phyloP scores from a whole-genome alignment of 2,329 filamentous ascomycete species.

The Bipolaris oryzae region DNA sequence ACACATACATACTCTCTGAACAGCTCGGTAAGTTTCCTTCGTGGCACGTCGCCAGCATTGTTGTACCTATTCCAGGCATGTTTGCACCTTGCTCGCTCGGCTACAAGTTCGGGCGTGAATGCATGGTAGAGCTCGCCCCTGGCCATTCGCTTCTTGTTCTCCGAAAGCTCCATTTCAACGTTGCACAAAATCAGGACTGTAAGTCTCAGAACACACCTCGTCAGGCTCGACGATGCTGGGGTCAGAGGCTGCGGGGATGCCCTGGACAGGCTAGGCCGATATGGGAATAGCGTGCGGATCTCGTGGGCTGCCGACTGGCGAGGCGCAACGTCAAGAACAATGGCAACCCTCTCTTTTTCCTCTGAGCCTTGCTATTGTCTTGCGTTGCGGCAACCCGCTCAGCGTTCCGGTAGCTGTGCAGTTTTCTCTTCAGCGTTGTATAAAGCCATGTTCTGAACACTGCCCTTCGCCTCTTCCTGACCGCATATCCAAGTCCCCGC shows the following conservation, averaged over 20 bases:
- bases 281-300: not conserved
- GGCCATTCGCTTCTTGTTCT: constrained; percentile 59
- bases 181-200: not conserved
- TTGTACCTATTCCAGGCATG: constrained; percentile 69
- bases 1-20: constrained; percentile 70
- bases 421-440: not conserved
- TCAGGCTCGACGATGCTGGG: not conserved
- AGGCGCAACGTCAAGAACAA: constrained; percentile 11
- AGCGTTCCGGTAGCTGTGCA: not conserved
- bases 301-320: constrained; percentile 1
- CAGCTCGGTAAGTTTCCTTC: constrained; percentile 68
- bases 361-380: constrained; percentile 16
- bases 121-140: constrained; percentile 75
- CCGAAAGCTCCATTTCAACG: constrained; percentile 33
- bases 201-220: not conserved
- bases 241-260: not conserved
- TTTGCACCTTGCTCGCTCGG: constrained; percentile 67
- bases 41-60: constrained; percentile 62
- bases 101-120: constrained; percentile 72
- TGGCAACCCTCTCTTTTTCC: constrained; percentile 1
- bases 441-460: constrained; percentile 13
- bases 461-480: not conserved
- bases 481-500: not conserved
- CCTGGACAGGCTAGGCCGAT: not conserved
- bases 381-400: not conserved